Base-by-base conservation (phyloP, 169 alveolate species). In the Cytauxzoon felis region DNA sequence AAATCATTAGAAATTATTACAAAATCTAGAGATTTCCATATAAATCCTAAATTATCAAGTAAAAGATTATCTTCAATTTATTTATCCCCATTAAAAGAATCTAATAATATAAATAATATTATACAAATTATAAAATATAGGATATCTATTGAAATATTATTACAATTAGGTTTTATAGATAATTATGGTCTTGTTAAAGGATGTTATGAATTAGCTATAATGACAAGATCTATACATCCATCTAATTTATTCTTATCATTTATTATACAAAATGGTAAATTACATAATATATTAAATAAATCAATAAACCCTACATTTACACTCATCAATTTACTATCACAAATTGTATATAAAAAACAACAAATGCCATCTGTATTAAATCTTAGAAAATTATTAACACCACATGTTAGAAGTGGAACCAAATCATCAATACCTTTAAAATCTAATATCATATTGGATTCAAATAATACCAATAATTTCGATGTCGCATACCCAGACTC, bases 161-260 rank as follows among this genome's bases (percentile, higher is more conserved):
- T 85, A 41, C 66, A 59, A 43, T 73, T 79, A 51, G 91, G 82
- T 21, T 62, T 81, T n/a, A 23, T 85, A 30, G 91, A 85, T 71
- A 65, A 62, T 18, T 66, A 75, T 18, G 80, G 91, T 9, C 53
- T 69, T 26, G 54, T 80, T 49, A 54, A 67, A 21, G 84, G 84
- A 34, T 75, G 87, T 48, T 80, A 81, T 43, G 91, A 80, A 41
- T 57, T 80, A 34, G 67, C 89, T 24, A 41, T 85, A 40, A 61
- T 85, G 26, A 75, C 80, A 18, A 58, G 84, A 49, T 79, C 67
- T 26, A 65, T 66, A 19, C 85, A 65, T 42, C 89, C 87, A 38
- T 78, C 70, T 45, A 85, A 85, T 58, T 42, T 85, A 13, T 23
- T 85, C 13, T 24, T 85, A 43, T 60, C 89, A 21, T 61, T 61